A percentile compares a stretch with the other conserved stretches of the same genome.
Evolutionary conservation across 1,284 basidiomycete genomes (phyloP).

Genomic region (Pyrrhoderma lamaoense): DNA sequence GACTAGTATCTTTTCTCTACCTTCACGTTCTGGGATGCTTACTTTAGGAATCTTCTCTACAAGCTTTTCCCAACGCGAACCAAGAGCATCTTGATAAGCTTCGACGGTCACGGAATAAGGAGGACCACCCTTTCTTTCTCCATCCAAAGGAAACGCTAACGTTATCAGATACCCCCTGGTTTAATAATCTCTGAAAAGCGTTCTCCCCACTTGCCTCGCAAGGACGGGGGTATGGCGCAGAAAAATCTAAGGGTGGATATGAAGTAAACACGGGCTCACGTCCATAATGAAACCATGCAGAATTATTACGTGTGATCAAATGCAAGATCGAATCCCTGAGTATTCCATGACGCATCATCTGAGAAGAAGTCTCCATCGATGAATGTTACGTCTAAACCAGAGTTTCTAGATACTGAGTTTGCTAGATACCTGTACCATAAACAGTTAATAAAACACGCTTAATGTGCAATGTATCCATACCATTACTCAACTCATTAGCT

Average conservation of each 20-base stretch:
- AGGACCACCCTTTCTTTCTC: slow-evolving; percentile 47
- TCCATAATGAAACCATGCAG: too few relatives aligned
- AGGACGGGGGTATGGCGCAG: slow-evolving; percentile 48
- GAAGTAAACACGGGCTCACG: background rate
- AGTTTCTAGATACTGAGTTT: background rate
- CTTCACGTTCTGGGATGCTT: slow-evolving; percentile 34
- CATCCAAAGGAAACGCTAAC: slow-evolving; percentile 46
- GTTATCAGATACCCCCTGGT: slow-evolving; percentile 58
- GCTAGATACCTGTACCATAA: background rate
- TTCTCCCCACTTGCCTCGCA: slow-evolving; percentile 48
- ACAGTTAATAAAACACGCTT: slow-evolving; percentile 5
- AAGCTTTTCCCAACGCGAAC: slow-evolving; percentile 46
- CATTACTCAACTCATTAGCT: slow-evolving; percentile 38
- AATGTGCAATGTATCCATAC: background rate
- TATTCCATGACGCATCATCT: background rate
- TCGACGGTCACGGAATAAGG: slow-evolving; percentile 55
- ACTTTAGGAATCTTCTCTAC: slow-evolving; percentile 42
- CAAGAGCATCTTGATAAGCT: slow-evolving; percentile 50
- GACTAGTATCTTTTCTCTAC: slow-evolving; percentile 42
- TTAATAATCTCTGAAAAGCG: slow-evolving; percentile 52
- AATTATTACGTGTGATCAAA: slow-evolving; percentile 57
- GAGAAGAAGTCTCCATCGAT: slow-evolving; percentile 28
- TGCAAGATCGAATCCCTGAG: slow-evolving; percentile 42
- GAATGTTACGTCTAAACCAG: slow-evolving; percentile 25
- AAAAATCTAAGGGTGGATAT: background rate